Evolutionary conservation across 768 basidiomycete species (phyloP).

Genomic region (Lactarius sp.): DNA sequence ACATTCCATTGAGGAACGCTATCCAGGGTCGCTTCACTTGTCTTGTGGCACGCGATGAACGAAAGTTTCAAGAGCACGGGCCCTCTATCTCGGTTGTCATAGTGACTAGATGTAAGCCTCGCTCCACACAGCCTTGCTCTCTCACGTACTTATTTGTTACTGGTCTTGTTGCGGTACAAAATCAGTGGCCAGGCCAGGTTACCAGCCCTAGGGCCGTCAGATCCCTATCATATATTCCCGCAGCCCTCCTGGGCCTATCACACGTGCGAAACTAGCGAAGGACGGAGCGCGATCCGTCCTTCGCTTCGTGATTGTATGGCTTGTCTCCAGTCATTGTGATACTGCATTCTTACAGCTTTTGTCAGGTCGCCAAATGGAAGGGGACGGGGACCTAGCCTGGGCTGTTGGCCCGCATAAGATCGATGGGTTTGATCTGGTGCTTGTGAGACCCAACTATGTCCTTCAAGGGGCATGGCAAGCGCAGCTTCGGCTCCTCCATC

Average conservation of each 20-base stretch:
- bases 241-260: constrained; percentile 71
- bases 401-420: constrained; percentile 52
- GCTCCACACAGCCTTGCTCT: constrained; percentile 12
- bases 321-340: background rate
- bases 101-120: constrained; percentile 42
- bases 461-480: constrained; percentile 81
- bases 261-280: constrained; percentile 68
- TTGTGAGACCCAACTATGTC: constrained; percentile 76
- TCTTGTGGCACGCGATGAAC: constrained; percentile 53
- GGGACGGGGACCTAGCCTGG: constrained; percentile 58
- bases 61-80: constrained; percentile 63
- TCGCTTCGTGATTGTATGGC: constrained; percentile 56
- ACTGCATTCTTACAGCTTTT: constrained; percentile 25
- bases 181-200: constrained; percentile 82
- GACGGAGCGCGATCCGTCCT: constrained; percentile 72
- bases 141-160: constrained; percentile 4
- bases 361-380: constrained; percentile 50
- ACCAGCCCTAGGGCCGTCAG: constrained; percentile 70
- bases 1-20: constrained; percentile 59
- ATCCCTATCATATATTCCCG: constrained; percentile 78
- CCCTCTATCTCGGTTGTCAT: constrained; percentile 65
- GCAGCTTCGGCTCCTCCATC: constrained; percentile 49
- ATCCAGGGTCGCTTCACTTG: constrained; percentile 52
- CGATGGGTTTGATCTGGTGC: constrained; percentile 57
- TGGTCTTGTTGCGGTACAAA: constrained; percentile 14